phyloP scores from a whole-genome alignment of 1,284 basidiomycete species.

The Rhodotorula sp. region DNA sequence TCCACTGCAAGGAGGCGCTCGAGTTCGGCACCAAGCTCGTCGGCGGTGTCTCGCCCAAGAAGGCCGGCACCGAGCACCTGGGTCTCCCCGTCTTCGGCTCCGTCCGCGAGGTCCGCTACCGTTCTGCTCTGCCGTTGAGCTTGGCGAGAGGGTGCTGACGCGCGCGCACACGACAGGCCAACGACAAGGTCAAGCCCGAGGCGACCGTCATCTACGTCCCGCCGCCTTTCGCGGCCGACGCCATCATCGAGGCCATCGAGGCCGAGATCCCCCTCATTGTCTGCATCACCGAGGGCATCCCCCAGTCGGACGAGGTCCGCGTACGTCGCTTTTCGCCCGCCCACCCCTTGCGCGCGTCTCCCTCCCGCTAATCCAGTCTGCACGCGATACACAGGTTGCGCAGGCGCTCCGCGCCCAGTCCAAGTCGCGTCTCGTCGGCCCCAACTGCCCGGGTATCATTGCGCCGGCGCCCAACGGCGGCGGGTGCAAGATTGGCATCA shows the following conservation, averaged over 20 bases:
- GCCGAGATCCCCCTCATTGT: constrained; percentile 95
- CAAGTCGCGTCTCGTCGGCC: constrained; percentile 78
- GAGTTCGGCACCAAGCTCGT: constrained; percentile 97
- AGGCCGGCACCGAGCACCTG: constrained; percentile 92
- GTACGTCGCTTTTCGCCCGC: constrained; percentile 54
- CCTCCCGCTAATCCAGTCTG: too few species aligned
- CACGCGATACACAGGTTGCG: constrained; percentile 64
- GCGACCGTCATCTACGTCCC: constrained; percentile 95
- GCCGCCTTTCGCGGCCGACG: constrained; percentile 86
- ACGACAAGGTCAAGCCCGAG: constrained; percentile 61
- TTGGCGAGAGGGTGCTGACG: neutral
- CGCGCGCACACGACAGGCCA: constrained; percentile 18
- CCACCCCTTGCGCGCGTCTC: neutral
- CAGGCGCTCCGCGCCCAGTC: constrained; percentile 92
- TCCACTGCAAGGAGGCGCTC: constrained; percentile 92
- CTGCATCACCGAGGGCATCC: constrained; percentile 96
- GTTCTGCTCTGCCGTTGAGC: neutral
- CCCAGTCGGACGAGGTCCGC: constrained; percentile 90
- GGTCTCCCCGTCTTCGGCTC: constrained; percentile 93
- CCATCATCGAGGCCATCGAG: constrained; percentile 96
- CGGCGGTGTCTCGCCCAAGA: constrained; percentile 96
- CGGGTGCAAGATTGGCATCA: constrained; percentile 99
- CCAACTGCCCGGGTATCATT: constrained; percentile 98
- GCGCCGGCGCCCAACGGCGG: constrained; percentile 64
- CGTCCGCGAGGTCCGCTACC: constrained; percentile 72